Evolutionary conservation across 1,284 basidiomycete genomes (phyloP), one percentile per base, ranked within the genome.

Genomic region (Rhodotorula sp.): DNA sequence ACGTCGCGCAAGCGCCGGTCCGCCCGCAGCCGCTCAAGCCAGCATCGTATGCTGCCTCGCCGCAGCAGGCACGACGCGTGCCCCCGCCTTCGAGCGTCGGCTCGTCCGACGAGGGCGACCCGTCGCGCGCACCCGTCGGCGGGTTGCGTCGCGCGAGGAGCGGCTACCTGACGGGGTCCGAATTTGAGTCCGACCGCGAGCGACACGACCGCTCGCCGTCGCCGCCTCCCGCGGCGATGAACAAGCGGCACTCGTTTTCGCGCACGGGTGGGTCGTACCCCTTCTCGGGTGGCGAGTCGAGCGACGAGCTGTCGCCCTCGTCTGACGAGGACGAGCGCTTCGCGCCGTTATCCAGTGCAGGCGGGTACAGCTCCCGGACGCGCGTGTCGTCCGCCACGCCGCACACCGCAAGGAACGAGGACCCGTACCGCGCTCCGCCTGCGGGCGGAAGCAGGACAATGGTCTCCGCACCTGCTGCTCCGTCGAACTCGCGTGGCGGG

Each of bases 11-110:
- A 4, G 36, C 44, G 22, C 68, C 68, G 3, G 29, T 65, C 7
- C 63, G 68, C 8, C 68, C 68, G 7, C 59, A 60, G 32, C 63
- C 68, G 8, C 22, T 69, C 62, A 64, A 64, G 41, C 67, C 67
- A 2, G 1, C 39, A 5, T 17, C 54, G 13, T 37, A 37, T 19
- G 29, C 19, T 9, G 36, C 34, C 21, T 3, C 29, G 50, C 51
- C 44, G 29, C 29, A 4, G 9, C 41, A 15, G 3, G 5, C 21
- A n/a, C 36, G 29, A 13, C 21, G 27, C 48, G 25, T 51, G n/a
- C 57, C 27, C 46, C 57, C 27, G 39, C 46, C 34, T 37, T 27
- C 36, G 62, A 61, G 29, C 37, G 36, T n/a, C 36, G 37, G 56
- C 25, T 39, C 19, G 19, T 69, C 67, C 25, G 68, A 69, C 39